Conservation (phyloP, 768 basidiomycete genomes). For the Austroboletus eburneus region DNA sequence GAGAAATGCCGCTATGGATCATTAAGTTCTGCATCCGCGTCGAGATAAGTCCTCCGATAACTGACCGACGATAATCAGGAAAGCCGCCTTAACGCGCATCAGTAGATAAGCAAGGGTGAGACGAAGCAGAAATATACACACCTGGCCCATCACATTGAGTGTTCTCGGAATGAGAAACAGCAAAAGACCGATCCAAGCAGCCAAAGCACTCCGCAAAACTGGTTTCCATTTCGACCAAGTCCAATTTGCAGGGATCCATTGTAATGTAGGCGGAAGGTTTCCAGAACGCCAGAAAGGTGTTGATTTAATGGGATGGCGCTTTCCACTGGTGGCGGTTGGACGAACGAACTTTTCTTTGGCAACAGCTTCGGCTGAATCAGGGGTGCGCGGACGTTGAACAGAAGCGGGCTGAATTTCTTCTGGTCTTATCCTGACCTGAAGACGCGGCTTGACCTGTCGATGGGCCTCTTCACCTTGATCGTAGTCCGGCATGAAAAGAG, state of each 20-base stretch:
- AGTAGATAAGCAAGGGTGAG: not conserved
- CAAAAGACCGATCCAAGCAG: constrained; percentile 57
- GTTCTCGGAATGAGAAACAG: constrained; percentile 55
- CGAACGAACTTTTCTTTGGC: not conserved
- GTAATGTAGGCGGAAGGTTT: constrained; percentile 31
- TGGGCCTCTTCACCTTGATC: not conserved
- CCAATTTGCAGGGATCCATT: constrained; percentile 58
- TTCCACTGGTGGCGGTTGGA: not conserved
- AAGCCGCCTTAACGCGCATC: constrained; percentile 45
- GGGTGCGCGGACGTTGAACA: not conserved
- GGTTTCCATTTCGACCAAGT: constrained; percentile 60
- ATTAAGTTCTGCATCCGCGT: constrained; percentile 1
- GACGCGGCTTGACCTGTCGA: not conserved
- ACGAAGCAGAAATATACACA: constrained; percentile 14
- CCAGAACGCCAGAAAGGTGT: not conserved
- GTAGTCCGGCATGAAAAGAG: constrained; percentile 9
- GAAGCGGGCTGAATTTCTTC: not conserved
- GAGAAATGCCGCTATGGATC: constrained; percentile 49
- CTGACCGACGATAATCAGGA: constrained; percentile 61
- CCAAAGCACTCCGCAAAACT: constrained; percentile 55
- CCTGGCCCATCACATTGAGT: constrained; percentile 53
- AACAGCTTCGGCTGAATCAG: not conserved
- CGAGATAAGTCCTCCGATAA: not conserved
- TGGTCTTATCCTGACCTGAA: constrained; percentile 7
- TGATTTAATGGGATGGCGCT: not conserved